These are phyloP conservation scores for Rhododendron henanense DNA, from an alignment of 148 eudicot genomes.

Conservation along the genomic window DNA sequence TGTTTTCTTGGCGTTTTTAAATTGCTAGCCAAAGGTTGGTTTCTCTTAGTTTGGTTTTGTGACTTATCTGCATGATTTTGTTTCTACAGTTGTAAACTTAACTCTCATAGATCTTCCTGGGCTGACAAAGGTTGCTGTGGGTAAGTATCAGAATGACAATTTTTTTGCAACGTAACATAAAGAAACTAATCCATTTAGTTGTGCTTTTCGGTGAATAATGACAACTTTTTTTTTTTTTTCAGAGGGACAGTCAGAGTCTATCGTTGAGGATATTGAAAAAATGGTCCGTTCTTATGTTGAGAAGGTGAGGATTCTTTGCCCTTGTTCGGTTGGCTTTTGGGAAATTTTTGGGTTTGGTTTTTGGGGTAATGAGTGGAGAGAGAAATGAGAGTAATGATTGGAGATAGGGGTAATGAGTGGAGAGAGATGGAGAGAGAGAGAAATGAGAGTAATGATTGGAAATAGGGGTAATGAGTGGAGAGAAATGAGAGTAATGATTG, in stretches of 20 bases:
- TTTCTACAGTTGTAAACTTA: constrained; percentile 87
- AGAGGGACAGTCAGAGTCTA: constrained; percentile 90
- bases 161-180: background rate
- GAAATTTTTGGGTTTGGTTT: too few species aligned
- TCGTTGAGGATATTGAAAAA: constrained; percentile 93
- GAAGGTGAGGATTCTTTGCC: constrained; percentile 46
- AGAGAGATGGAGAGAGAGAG: too few species aligned
- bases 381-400: too few species aligned
- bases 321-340: too few species aligned
- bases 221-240: constrained; percentile 17
- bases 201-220: background rate
- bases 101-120: constrained; percentile 99
- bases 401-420: too few species aligned
- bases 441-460: too few species aligned
- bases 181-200: background rate
- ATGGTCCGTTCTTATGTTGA: constrained; percentile 99
- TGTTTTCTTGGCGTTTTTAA: background rate
- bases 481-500: too few species aligned
- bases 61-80: constrained; percentile 13
- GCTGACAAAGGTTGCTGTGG: constrained; percentile 96
- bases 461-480: too few species aligned
- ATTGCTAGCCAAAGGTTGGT: background rate
- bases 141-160: constrained; percentile 39
- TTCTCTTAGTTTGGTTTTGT: background rate
- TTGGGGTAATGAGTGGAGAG: too few species aligned